Evolutionary conservation across 306 rosid species (phyloP).

Genomic region (Castanospermum australe): DNA sequence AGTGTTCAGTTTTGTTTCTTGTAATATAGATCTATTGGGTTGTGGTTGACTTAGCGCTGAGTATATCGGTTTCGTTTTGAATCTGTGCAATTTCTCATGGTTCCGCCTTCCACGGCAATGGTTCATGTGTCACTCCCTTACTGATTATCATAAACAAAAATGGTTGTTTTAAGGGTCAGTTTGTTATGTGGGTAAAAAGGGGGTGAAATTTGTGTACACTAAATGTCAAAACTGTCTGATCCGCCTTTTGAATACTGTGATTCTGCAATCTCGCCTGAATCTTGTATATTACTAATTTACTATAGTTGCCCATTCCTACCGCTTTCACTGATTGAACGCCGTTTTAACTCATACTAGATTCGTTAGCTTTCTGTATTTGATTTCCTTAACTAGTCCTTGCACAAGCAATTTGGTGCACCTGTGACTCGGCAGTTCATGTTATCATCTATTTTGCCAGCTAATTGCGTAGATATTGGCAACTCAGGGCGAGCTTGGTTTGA

Average conservation of each 20-base stretch:
- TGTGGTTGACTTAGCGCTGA: background rate
- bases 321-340: background rate
- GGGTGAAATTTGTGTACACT: too few species aligned
- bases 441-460: background rate
- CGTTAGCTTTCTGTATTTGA: background rate
- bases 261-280: background rate
- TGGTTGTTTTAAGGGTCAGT: background rate
- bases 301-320: background rate
- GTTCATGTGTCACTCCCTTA: background rate
- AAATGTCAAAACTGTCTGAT: constrained; percentile 20
- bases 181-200: too few species aligned
- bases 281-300: background rate
- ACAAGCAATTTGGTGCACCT: background rate
- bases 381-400: background rate
- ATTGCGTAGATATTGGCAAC: background rate
- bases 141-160: background rate
- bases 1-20: background rate
- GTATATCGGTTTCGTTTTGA: background rate
- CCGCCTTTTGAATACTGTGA: background rate
- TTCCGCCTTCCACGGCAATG: background rate
- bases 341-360: background rate
- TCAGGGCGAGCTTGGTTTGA: background rate
- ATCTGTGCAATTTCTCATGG: background rate
- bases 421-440: constrained; percentile 19
- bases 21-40: constrained; percentile 32